A percentile compares a stretch with the other conserved stretches of the same genome.
These are phyloP conservation scores for Samsoniella hepiali DNA, from an alignment of 2,329 filamentous ascomycete genomes.

Conservation along the genomic window DNA sequence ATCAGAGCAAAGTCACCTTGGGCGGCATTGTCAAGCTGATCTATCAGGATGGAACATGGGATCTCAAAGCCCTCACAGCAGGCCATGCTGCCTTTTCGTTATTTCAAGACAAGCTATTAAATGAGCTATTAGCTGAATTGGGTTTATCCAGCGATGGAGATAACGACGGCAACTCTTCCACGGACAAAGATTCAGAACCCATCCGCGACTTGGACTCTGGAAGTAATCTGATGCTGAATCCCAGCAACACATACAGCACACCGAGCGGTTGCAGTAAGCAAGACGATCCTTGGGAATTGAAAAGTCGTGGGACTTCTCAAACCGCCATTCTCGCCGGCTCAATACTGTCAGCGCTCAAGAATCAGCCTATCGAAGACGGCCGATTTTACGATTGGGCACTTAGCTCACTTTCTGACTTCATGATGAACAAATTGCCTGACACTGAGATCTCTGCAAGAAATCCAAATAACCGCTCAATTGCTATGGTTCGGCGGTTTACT, in stretches of 20 bases:
- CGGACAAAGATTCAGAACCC: not conserved
- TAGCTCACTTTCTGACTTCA: not conserved
- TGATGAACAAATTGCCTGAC: not conserved
- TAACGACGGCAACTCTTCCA: not conserved
- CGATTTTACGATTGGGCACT: not conserved
- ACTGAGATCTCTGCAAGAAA: too few relatives aligned
- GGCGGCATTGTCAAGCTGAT: conserved; percentile 3
- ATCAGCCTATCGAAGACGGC: not conserved
- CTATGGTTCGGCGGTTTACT: not conserved
- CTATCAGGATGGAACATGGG: not conserved
- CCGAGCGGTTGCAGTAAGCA: not conserved
- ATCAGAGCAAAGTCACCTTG: not conserved
- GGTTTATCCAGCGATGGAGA: not conserved
- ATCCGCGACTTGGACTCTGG: not conserved
- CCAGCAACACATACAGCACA: not conserved
- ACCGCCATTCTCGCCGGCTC: not conserved
- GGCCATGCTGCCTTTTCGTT: not conserved
- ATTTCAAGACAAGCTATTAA: not conserved
- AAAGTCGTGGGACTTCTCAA: not conserved
- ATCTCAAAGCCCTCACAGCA: not conserved
- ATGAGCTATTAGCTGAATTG: not conserved
- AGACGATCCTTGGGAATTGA: not conserved
- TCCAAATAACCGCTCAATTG: not conserved
- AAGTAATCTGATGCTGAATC: not conserved
- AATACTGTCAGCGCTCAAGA: not conserved